These are phyloP conservation scores for Thamnidium elegans DNA, from an alignment of 192 early-diverging fungal genomes.

Conservation along the genomic window DNA sequence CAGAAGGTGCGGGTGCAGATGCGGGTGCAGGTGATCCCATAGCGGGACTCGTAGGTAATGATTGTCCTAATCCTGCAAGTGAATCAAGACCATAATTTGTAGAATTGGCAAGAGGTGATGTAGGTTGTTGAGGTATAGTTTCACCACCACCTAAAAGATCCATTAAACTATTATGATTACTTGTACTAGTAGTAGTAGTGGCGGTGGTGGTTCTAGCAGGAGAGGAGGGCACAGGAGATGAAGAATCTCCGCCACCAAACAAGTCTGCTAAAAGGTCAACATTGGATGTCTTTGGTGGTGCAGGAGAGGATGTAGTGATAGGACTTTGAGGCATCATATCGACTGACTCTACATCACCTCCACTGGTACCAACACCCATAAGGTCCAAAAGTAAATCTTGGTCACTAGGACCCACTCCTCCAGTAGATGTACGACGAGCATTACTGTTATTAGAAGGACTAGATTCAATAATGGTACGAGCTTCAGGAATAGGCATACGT, in stretches of 20 bases:
- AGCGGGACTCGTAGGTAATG: neutral
- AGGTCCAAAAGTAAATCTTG: slow-evolving; percentile 65
- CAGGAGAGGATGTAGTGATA: slow-evolving; percentile 29
- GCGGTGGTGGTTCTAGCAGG: neutral
- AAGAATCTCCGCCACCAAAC: slow-evolving; percentile 49
- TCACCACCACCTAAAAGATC: slow-evolving; percentile 31
- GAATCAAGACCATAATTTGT: slow-evolving; percentile 12
- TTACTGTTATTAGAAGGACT: slow-evolving; percentile 10
- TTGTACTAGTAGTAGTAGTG: neutral
- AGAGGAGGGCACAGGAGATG: slow-evolving; percentile 25
- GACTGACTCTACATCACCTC: slow-evolving; percentile 18
- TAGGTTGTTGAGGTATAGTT: slow-evolving; percentile 3
- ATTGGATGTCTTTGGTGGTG: slow-evolving; percentile 29
- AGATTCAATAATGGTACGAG: slow-evolving; percentile 33
- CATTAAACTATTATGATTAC: slow-evolving; percentile 29
- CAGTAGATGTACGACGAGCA: slow-evolving; percentile 4
- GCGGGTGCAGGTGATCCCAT: slow-evolving; percentile 12
- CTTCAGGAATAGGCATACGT: slow-evolving; percentile 87
- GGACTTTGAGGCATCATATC: slow-evolving; percentile 35
- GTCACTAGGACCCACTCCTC: slow-evolving; percentile 45
- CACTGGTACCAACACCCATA: slow-evolving; percentile 61
- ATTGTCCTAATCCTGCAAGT: slow-evolving; percentile 14
- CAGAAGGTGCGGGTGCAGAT: neutral
- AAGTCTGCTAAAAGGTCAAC: slow-evolving; percentile 72
- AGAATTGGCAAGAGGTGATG: neutral